These are phyloP conservation scores for Suillus subaureus DNA, from an alignment of 768 basidiomycete genomes.

Conservation along the genomic window DNA sequence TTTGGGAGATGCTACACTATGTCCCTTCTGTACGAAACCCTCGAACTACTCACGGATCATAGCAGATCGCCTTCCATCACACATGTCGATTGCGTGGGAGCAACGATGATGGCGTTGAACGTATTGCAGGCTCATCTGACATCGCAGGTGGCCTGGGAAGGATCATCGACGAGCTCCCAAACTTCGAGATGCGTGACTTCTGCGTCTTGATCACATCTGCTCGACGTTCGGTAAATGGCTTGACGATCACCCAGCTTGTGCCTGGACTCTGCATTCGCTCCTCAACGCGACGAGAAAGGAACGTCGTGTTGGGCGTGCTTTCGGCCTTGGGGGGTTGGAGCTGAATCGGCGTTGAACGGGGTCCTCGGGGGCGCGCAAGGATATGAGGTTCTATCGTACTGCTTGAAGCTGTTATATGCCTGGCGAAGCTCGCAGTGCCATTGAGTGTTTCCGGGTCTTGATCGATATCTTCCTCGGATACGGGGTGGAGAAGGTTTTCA, in stretches of 20 bases:
- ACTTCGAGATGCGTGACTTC: slow-evolving; percentile 12
- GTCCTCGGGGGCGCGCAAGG: slow-evolving; percentile 19
- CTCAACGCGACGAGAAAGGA: slow-evolving; percentile 47
- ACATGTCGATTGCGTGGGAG: background rate
- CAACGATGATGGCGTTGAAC: background rate
- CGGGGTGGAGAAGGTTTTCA: slow-evolving; percentile 1
- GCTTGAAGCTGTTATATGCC: slow-evolving; percentile 19
- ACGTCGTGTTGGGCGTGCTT: slow-evolving; percentile 34
- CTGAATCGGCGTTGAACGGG: slow-evolving; percentile 16
- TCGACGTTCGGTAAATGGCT: slow-evolving; percentile 27
- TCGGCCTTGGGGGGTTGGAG: slow-evolving; percentile 23
- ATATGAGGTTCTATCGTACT: slow-evolving; percentile 19
- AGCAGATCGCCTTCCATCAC: slow-evolving; percentile 1
- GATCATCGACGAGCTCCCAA: background rate
- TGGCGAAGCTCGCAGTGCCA: slow-evolving; percentile 27
- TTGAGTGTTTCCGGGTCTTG: slow-evolving; percentile 23
- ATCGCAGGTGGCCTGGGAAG: background rate
- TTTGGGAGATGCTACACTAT: background rate
- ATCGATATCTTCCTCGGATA: slow-evolving; percentile 33
- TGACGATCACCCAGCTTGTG: slow-evolving; percentile 14
- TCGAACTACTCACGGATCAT: slow-evolving; percentile 14
- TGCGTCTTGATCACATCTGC: slow-evolving; percentile 18
- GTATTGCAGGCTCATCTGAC: background rate
- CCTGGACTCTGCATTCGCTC: slow-evolving; percentile 37
- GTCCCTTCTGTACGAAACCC: background rate